Percentiles rank a stretch among this genome's conserved stretches.
These are phyloP conservation scores for Podaxis sp. DNA, from an alignment of 768 basidiomycete genomes.

Conservation along the genomic window DNA sequence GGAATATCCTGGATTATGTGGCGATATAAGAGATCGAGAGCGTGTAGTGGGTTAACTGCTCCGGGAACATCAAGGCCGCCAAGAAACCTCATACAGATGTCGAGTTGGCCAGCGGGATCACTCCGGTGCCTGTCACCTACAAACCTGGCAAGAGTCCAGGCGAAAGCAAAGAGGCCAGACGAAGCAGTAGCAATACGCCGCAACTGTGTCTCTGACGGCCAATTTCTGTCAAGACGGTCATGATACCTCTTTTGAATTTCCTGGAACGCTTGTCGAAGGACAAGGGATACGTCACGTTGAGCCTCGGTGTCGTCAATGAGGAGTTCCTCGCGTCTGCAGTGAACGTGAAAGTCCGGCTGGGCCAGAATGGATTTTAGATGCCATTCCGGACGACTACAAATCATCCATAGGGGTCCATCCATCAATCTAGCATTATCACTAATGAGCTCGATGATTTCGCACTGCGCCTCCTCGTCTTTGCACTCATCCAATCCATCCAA, in stretches of 20 bases:
- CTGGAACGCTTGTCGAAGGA: not conserved
- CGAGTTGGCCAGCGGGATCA: not conserved
- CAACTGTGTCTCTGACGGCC: not conserved
- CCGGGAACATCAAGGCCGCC: too few relatives aligned
- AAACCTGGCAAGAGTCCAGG: not conserved
- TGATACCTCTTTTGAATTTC: not conserved
- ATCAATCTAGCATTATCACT: too few relatives aligned
- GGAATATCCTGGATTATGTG: not conserved
- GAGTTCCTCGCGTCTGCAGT: not conserved
- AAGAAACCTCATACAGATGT: not conserved
- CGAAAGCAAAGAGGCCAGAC: slow-evolving; percentile 2
- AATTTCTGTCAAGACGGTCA: not conserved
- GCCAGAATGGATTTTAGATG: not conserved
- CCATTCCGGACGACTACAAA: slow-evolving; percentile 1
- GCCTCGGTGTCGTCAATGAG: not conserved
- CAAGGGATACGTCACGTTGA: not conserved
- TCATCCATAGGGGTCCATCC: not conserved
- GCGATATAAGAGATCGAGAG: not conserved
- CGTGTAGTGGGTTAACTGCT: not conserved
- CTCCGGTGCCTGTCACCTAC: not conserved
- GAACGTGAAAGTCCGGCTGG: not conserved
- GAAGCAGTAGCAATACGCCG: not conserved
- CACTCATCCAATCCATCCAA: too few relatives aligned
- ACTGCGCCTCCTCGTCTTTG: too few relatives aligned
- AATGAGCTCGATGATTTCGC: too few relatives aligned